phyloP scores from a whole-genome alignment of 495 filamentous ascomycete species.

The Clohesyomyces aquaticus region DNA sequence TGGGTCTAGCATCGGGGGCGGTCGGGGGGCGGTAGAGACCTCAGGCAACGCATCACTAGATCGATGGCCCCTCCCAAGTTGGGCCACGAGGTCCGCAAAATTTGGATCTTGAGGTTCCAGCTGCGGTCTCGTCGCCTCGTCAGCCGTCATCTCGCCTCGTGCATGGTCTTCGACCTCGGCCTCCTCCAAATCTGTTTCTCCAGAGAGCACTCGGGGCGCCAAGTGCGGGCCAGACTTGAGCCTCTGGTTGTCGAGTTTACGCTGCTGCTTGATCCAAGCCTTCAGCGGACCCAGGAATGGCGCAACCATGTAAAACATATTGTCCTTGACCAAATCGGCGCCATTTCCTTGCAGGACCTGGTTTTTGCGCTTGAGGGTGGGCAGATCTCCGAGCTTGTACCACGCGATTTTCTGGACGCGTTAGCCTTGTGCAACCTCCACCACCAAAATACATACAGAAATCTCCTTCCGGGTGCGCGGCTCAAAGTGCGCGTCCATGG shows the following conservation, averaged over 20 bases:
- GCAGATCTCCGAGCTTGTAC: conserved; percentile 87
- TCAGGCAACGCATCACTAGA: conserved; percentile 40
- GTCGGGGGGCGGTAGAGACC: conserved; percentile 23
- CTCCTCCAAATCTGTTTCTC: conserved; percentile 37
- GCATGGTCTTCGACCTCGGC: conserved; percentile 25
- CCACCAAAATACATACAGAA: conserved; percentile 52
- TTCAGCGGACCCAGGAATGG: conserved; percentile 85
- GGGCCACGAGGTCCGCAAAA: conserved; percentile 27
- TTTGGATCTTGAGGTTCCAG: conserved; percentile 2
- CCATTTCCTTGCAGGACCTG: conserved; percentile 55
- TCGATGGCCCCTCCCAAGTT: conserved; percentile 20
- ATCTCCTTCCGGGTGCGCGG: conserved; percentile 95
- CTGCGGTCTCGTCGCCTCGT: conserved; percentile 18
- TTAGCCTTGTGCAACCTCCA: conserved; percentile 8
- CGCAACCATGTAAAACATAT: conserved; percentile 97
- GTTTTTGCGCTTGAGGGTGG: conserved; percentile 72
- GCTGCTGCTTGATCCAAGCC: conserved; percentile 87
- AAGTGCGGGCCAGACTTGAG: conserved; percentile 38
- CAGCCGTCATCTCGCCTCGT: conserved; percentile 32
- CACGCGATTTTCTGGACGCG: conserved; percentile 71
- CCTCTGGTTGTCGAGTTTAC: conserved; percentile 62
- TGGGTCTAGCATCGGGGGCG: conserved; percentile 32
- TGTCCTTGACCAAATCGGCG: conserved; percentile 64
- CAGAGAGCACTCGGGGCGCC: conserved; percentile 23
- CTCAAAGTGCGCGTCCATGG: conserved; percentile 82